Evolutionary conservation across 495 filamentous ascomycete species (phyloP).

Genomic region (Neurospora africana): DNA sequence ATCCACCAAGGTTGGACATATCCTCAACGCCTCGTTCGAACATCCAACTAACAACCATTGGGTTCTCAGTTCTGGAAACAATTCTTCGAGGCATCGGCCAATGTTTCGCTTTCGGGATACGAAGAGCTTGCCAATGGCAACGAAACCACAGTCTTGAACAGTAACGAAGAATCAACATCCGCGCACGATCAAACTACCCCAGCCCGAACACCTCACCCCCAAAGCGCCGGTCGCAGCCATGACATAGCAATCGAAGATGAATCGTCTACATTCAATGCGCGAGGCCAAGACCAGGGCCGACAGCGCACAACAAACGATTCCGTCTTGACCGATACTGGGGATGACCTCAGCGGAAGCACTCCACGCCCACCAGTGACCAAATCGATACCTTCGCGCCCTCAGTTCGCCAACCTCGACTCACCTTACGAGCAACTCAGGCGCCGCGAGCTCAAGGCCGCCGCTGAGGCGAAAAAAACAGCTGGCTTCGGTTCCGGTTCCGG

Average conservation of each 20-base stretch:
- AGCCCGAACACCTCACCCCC: conserved; percentile 32
- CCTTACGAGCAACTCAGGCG: conserved; percentile 56
- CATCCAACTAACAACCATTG: conserved; percentile 7
- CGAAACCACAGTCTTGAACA: conserved; percentile 35
- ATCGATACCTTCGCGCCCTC: conserved; percentile 25
- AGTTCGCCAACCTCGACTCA: conserved; percentile 52
- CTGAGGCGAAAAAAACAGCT: not conserved
- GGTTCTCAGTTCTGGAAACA: conserved; percentile 88
- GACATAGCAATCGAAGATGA: conserved; percentile 29
- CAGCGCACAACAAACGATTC: conserved; percentile 38
- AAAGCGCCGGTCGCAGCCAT: conserved; percentile 23
- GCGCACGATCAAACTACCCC: conserved; percentile 29
- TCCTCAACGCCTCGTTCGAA: not conserved
- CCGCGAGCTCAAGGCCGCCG: conserved; percentile 33
- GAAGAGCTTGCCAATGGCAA: conserved; percentile 59
- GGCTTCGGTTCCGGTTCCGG: not conserved
- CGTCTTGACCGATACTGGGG: conserved; percentile 38
- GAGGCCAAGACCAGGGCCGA: conserved; percentile 15
- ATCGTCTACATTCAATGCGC: conserved; percentile 21
- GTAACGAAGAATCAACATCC: conserved; percentile 21
- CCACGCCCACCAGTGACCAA: conserved; percentile 39
- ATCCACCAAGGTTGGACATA: conserved; percentile 63
- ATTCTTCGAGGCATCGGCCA: conserved; percentile 97
- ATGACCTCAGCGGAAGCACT: conserved; percentile 42
- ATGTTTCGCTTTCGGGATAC: conserved; percentile 93